Base-by-base conservation (phyloP, 208 protist species). In the Wallacemonas sp. region DNA sequence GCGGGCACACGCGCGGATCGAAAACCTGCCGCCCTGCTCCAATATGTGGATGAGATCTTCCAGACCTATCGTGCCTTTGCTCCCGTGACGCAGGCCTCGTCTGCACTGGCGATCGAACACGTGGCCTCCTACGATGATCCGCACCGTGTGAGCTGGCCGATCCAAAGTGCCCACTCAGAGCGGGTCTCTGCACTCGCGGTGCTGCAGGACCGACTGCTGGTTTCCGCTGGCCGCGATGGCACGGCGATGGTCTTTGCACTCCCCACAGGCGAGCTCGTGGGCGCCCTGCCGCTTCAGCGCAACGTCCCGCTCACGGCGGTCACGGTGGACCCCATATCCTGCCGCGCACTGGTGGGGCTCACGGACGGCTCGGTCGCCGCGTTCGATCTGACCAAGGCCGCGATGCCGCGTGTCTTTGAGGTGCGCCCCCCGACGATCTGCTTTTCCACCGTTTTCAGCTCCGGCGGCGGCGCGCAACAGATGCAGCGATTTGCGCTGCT, bases 211-310 rank as follows among this genome's bases (percentile, higher is more conserved):
- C 72, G 80, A 2, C 60, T 90, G 36, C 70, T 94, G 11, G 68
- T 91, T 24, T 85, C 70, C 39, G 77, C 68, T 12, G 83, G 80
- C 21, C 72, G 73, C 39, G 88, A 94, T 58, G 70, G 71, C 23
- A 77, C 77, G n/a, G 82, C 80, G 16, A 83, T 83, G 68, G 75
- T 94, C 36, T 90, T 87, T 65, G 65, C 77, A 0, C 65, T 94
- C 4, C 88, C 88, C 9, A 82, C 80, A 17, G 88, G 88, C 5
- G 57, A 71, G 36, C 71, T 74, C 49, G 16, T 82, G 21, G 63
- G 74, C 54, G 75, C 60, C 12, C 49, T 94, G 14, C 21, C 19
- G 6, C 68, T 73, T 11, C 54, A 78, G 2, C 62, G 81, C 23
- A 60, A 61, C 27, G 72, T 78, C 43, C 73, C 88, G 44, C 76